Conservation (phyloP, 495 filamentous ascomycete genomes). For the Penicillium flavigenum region DNA sequence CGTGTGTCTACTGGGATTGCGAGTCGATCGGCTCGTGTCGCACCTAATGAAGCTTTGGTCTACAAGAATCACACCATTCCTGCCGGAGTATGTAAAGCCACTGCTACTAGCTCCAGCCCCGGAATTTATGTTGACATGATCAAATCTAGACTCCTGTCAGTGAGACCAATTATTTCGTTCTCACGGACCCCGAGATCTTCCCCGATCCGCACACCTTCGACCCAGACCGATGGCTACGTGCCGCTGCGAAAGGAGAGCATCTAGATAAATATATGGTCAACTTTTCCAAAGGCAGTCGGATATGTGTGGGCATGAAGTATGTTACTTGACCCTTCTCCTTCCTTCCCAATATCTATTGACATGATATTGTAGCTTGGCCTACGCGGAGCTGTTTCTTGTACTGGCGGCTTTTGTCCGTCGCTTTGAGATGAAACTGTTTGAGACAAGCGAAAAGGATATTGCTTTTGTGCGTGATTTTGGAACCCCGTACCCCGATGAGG, state of each 20-base stretch:
- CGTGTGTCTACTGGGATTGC: slow-evolving; percentile 45
- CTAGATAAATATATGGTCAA: slow-evolving; percentile 40
- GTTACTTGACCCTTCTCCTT: slow-evolving; percentile 10
- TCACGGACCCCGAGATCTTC: slow-evolving; percentile 49
- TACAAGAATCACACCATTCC: slow-evolving; percentile 44
- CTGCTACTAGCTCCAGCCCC: slow-evolving; percentile 18
- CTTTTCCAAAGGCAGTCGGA: slow-evolving; percentile 44
- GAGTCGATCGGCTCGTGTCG: slow-evolving; percentile 40
- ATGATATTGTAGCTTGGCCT: slow-evolving; percentile 35
- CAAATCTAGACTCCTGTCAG: slow-evolving; percentile 41
- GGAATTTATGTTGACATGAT: background rate
- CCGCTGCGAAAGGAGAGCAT: slow-evolving; percentile 29
- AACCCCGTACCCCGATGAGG: slow-evolving; percentile 19
- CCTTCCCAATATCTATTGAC: slow-evolving; percentile 17
- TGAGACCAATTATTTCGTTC: slow-evolving; percentile 45
- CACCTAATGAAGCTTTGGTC: slow-evolving; percentile 40
- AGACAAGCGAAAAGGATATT: slow-evolving; percentile 34
- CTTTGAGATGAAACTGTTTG: slow-evolving; percentile 42
- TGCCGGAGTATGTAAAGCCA: slow-evolving; percentile 24
- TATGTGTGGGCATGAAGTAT: slow-evolving; percentile 45
- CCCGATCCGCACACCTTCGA: slow-evolving; percentile 47
- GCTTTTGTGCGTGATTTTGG: slow-evolving; percentile 30
- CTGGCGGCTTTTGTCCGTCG: slow-evolving; percentile 37
- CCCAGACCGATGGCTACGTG: slow-evolving; percentile 51
- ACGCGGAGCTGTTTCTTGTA: slow-evolving; percentile 43